Percentiles rank a stretch among this genome's conserved stretches.
These are phyloP conservation scores for Boechera divaricarpa DNA, from an alignment of 345 rosid species.

Conservation along the genomic window DNA sequence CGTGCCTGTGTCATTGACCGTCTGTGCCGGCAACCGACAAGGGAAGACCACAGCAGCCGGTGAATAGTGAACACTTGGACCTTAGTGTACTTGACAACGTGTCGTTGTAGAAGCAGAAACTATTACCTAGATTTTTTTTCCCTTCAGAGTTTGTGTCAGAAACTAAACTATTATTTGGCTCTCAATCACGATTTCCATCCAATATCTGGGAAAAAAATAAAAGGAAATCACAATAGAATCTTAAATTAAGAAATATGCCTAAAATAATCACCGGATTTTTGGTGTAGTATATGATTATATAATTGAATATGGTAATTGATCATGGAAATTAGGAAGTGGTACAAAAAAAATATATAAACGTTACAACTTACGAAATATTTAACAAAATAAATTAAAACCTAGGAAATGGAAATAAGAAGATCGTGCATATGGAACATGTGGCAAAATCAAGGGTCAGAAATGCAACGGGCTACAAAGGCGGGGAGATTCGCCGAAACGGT, in stretches of 20 bases:
- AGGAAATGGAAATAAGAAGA: slow-evolving; percentile 4
- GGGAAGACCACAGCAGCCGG: slow-evolving; percentile 43
- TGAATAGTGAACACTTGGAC: slow-evolving; percentile 35
- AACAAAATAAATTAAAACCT: neutral
- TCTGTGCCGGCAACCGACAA: slow-evolving; percentile 48
- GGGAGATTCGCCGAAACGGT: slow-evolving; percentile 26
- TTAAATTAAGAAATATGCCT: neutral
- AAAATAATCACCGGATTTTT: neutral
- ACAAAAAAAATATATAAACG: neutral
- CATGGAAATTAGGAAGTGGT: neutral
- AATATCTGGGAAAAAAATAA: neutral
- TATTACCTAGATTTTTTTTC: slow-evolving; percentile 16
- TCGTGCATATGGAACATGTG: slow-evolving; percentile 29
- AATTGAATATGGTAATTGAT: neutral
- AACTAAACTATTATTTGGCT: slow-evolving; percentile 31
- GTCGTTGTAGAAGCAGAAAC: slow-evolving; percentile 32
- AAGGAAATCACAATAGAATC: neutral
- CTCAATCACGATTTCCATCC: slow-evolving; percentile 19
- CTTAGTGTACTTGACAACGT: slow-evolving; percentile 29
- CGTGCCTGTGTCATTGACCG: slow-evolving; percentile 45
- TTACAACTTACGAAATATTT: neutral
- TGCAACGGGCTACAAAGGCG: neutral
- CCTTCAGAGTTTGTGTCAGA: slow-evolving; percentile 38
- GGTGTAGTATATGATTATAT: too few relatives aligned
- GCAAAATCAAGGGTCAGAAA: neutral